phyloP scores from a whole-genome alignment of 495 filamentous ascomycete genomes.

The Hypoxylon fuscum region DNA sequence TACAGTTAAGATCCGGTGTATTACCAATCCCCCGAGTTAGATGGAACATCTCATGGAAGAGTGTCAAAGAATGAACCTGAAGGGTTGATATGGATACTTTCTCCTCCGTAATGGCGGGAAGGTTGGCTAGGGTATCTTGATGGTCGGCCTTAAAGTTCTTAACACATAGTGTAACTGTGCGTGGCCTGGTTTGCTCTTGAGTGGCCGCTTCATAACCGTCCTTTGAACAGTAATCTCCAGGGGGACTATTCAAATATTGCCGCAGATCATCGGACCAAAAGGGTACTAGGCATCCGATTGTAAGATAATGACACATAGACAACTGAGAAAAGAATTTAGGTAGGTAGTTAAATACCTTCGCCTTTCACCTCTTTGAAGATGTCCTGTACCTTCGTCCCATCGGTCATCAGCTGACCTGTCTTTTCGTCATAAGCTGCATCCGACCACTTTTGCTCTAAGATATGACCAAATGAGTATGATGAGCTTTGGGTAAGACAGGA shows the following conservation, averaged over 20 bases:
- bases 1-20: slow-evolving; percentile 6
- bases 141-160: background rate
- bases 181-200: slow-evolving; percentile 6
- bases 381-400: slow-evolving; percentile 1
- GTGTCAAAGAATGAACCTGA: slow-evolving; percentile 11
- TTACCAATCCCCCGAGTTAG: background rate
- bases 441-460: slow-evolving; percentile 11
- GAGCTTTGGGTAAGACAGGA: background rate
- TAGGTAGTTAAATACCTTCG: too few species aligned
- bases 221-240: slow-evolving; percentile 7
- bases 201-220: background rate
- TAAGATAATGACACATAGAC: background rate
- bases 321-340: background rate
- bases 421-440: slow-evolving; percentile 1
- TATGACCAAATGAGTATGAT: background rate
- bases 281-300: background rate
- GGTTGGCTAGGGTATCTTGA: background rate
- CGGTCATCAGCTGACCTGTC: background rate
- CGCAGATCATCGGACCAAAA: slow-evolving; percentile 14
- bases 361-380: background rate
- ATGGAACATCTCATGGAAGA: slow-evolving; percentile 15
- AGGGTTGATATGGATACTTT: slow-evolving; percentile 4
- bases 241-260: background rate
- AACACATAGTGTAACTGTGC: slow-evolving; percentile 6
- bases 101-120: background rate